Base-by-base conservation (phyloP, 768 basidiomycete genomes). In the Boletus rufocinnamomeus region DNA sequence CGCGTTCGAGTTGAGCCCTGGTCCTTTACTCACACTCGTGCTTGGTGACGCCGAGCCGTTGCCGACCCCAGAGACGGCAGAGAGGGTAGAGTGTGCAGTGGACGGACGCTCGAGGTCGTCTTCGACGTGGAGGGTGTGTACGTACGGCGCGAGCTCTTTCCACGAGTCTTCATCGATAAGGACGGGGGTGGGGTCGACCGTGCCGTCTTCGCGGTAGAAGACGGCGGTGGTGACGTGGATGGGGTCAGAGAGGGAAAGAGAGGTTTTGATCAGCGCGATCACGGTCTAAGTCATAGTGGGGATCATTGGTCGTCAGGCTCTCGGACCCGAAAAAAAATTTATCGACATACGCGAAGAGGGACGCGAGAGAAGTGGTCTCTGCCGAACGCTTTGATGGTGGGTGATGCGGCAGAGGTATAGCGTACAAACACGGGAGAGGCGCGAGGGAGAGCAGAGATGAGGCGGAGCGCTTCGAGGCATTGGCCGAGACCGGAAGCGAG, bases 381-480 rank as follows among this genome's bases (percentile, higher is more conserved):
- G 30, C 73, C 69, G 5, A 72, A 72, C 0, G 71, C 71, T 35
- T 69, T 71, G 63, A 54, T 60, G 7, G 57, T 57, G 21, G 64
- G 60, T 25, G 69, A 62, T 11, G 50, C 23, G 23, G 56, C 13
- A 25, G 62, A 63, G 6, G 49, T 34, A 19, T 72, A 72, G 48
- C 66, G 62, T 25, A 72, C 63, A 10, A 63, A 66, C 7, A 72
- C 57, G 11, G 71, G 71, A 0, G 69, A 74, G 9, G 69, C 49
- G 21, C 73, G 60, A 0, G 71, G 69, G 21, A 72, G 64, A 1
- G 65, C 61, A 21, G 71, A 66, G 53, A 74, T 63, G 40, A 74
- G 73, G 8, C 71, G 66, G 7, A 72, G 69, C 0, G 71, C 71
- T 45, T 74, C 70, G 27, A 71, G 67, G n/a, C 73, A 74, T 19